Base-by-base conservation (phyloP, 768 basidiomycete genomes). In the Panaeolus papilionaceus region DNA sequence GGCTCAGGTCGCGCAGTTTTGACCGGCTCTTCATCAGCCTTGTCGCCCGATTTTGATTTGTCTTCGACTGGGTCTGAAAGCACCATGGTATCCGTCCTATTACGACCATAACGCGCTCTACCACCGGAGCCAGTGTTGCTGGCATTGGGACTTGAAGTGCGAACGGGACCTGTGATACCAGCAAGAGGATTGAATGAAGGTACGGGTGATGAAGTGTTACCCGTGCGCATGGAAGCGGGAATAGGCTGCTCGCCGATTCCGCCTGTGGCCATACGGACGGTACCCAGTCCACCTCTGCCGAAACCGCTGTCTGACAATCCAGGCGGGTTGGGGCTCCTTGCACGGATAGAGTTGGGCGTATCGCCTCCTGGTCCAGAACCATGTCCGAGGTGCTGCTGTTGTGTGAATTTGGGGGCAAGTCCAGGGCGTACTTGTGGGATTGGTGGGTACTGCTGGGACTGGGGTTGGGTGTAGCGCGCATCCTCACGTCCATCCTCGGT, bases 31-130 rank as follows among this genome's bases (percentile, higher is more conserved):
- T 64, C 64, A 9, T 47, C 64, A 10, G 44, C 11, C 26, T 63
- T 54, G 38, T 33, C 66, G n/a, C 44, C 62, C 9, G 39, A 58
- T 20, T 67, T 61, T 39, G 38, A 14, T 18, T 45, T 68, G 14
- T 72, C 71, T 33, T 70, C 69, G 20, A 26, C 16, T 62, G 77
- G 76, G 38, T 84, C 83, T 45, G 85, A 87, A 70, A 87, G 85
- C 23, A 92, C 85, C 92, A 93, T 92, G 2, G 91, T 93, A 70
- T 92, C 91, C 9, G 91, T 92, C 68, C 91, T 80, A 68, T 75
- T 84, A 38, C 91, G 80, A 1, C 89, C 87, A 23, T 81, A 71
- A 45, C 44, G 85, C 81, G 71, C 83, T 84, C 66, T 81, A 79
- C 64, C 69, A 71, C 39, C 74, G 65, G 51, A 33, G 51, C 61